A percentile compares a stretch with the other conserved stretches of the same genome.
Conservation (phyloP, 257 asterid species). For the Solanum okadae region DNA sequence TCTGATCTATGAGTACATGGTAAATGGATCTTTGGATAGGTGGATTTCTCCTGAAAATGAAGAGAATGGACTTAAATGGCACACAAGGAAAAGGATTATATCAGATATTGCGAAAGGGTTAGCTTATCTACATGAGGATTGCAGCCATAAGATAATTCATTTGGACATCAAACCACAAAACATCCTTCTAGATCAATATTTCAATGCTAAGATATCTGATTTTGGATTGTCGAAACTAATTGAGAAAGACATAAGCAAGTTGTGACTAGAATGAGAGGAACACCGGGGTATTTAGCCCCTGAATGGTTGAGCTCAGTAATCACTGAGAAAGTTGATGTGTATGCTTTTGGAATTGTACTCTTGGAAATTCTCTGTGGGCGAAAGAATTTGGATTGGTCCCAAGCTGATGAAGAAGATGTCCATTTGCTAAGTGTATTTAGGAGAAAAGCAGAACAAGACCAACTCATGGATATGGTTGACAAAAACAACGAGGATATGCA, state of each 20-base stretch:
- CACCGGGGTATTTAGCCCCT: background rate
- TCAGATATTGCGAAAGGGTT: background rate
- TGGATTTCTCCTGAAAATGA: background rate
- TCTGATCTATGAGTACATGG: background rate
- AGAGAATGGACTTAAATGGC: background rate
- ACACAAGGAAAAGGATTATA: background rate
- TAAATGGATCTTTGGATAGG: background rate
- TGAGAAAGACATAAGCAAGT: conserved; percentile 10
- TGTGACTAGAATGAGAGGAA: conserved; percentile 12
- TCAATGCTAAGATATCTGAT: conserved; percentile 21
- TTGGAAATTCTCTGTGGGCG: conserved; percentile 1
- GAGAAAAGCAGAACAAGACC: background rate
- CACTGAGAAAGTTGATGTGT: conserved; percentile 16
- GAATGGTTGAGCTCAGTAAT: background rate
- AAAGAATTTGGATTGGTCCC: conserved; percentile 10
- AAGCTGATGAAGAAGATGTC: background rate
- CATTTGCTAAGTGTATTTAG: background rate
- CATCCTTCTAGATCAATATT: conserved; percentile 12
- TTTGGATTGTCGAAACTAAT: conserved; percentile 16
- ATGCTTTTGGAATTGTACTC: background rate
- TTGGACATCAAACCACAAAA: conserved; percentile 19
- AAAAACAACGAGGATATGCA: background rate
- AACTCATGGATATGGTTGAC: background rate
- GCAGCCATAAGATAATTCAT: conserved; percentile 17
- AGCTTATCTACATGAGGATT: background rate